Base-by-base conservation (phyloP, 2,329 filamentous ascomycete genomes). In the Ophiostoma sp. region DNA sequence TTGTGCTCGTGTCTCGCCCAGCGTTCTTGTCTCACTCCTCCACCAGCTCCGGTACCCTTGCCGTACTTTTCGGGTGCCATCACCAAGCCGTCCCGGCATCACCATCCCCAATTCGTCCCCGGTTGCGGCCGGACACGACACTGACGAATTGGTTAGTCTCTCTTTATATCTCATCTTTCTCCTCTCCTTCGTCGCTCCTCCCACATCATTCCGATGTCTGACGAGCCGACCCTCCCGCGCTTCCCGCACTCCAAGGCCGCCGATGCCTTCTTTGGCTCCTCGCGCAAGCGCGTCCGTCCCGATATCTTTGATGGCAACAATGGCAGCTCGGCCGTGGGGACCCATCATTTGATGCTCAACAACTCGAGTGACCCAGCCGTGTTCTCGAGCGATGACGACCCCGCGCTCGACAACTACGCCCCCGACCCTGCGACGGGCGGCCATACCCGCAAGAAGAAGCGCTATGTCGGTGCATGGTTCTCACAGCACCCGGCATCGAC, bases 321-420 rank as follows among this genome's bases (percentile, higher is more conserved):
- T 62, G 41, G 47, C 67, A 18, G 38, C 42, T 64, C 62, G 42
- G 18, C 64, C 27, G 62, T 47, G 38, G 36, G 27, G 41, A 44
- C 45, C 8, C 16, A 60, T 42, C 55, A 68, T 27, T 64, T 63
- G 63, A 74, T 79, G 49, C 78, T 84, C 71, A 81, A 81, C 74
- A 86, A 87, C 74, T 91, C 88, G 27, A 91, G 89, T 74, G 89
- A 92, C 73, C 88, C 88, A 3, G 83, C 87, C 65, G 76, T 91
- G 40, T 92, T 92, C 76, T 91, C 88, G 4, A 89, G 87, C 75
- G 89, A 92, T 69, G 88, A 91, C 73, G 88, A 90, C 69, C 86
- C 87, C 2, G 84, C 84, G 1, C 76, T 88, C 64, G 87, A 90
- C 70, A 88, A 89, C 73, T 90, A 90, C 74, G 78, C 81, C 38